Percentiles rank a stretch among this genome's conserved stretches.
These are phyloP conservation scores for Scedosporium minutisporum DNA, from an alignment of 2,329 filamentous ascomycete species.

Conservation along the genomic window DNA sequence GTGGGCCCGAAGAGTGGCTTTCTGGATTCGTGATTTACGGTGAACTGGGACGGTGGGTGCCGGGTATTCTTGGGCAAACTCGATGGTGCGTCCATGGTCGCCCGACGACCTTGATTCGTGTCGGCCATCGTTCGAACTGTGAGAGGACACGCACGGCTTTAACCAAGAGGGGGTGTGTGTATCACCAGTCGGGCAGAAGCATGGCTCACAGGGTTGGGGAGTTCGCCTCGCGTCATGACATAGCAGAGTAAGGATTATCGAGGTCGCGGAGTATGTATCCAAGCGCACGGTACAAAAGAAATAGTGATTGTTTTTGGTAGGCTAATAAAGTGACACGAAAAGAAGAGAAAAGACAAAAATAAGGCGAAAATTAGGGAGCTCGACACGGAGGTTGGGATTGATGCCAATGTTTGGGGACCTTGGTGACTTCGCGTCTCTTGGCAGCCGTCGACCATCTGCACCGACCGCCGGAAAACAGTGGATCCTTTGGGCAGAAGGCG, in stretches of 20 bases:
- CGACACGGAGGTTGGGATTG: background rate
- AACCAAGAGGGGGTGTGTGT: background rate
- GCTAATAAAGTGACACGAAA: background rate
- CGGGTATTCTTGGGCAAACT: background rate
- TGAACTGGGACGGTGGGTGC: background rate
- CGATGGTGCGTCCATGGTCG: background rate
- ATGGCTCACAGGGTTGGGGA: constrained; percentile 1
- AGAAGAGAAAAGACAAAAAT: background rate
- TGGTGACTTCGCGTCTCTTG: background rate
- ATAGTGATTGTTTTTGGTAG: background rate
- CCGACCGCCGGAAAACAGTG: background rate
- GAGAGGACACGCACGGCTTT: constrained; percentile 5
- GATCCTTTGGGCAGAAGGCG: background rate
- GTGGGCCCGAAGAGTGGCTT: constrained; percentile 3
- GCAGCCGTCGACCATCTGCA: background rate
- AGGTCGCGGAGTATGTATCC: background rate
- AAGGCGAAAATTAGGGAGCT: background rate
- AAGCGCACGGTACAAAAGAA: background rate
- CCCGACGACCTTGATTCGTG: background rate
- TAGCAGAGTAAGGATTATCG: background rate
- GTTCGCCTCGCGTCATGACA: constrained; percentile 2
- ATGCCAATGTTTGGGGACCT: background rate
- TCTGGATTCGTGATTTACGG: constrained; percentile 16
- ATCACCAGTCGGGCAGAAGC: constrained; percentile 5
- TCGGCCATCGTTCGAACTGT: background rate